Conservation (phyloP, 768 basidiomycete species). For the Calocybe cyanea region DNA sequence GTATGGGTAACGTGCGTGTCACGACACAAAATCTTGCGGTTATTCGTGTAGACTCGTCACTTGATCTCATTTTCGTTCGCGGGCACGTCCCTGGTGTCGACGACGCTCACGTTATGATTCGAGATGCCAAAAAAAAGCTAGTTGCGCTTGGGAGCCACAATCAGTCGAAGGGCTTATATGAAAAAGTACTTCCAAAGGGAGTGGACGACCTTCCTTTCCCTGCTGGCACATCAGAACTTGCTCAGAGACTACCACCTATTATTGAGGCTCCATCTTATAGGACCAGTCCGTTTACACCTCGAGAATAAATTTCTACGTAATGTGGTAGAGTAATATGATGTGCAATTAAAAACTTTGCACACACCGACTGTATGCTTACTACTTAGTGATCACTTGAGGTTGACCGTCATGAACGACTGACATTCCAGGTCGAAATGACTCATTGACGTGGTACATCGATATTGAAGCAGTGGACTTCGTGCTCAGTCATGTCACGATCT, state of each 20-base stretch:
- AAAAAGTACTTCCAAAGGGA: constrained; percentile 78
- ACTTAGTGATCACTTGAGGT: too few species aligned
- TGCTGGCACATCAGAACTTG: constrained; percentile 79
- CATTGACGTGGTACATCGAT: too few species aligned
- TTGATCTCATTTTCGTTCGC: constrained; percentile 87
- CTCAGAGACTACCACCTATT: constrained; percentile 57
- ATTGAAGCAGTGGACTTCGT: too few species aligned
- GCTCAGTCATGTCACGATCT: neutral
- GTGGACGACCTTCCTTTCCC: constrained; percentile 89
- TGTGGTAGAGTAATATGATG: too few species aligned
- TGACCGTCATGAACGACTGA: too few species aligned
- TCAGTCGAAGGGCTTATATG: constrained; percentile 66
- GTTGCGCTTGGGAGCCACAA: constrained; percentile 55
- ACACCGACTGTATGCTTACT: too few species aligned
- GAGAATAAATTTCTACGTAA: constrained; percentile 46
- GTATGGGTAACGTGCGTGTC: constrained; percentile 77
- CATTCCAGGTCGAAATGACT: too few species aligned
- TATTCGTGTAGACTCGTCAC: constrained; percentile 78
- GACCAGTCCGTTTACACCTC: constrained; percentile 75
- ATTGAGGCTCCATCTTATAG: constrained; percentile 72
- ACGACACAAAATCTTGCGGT: constrained; percentile 90
- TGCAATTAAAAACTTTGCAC: too few species aligned
- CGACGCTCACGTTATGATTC: constrained; percentile 79
- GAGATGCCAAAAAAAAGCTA: constrained; percentile 89
- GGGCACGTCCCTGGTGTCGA: constrained; percentile 92